Conservation (phyloP, 495 filamentous ascomycete genomes). For the Penicillium crystallinum region DNA sequence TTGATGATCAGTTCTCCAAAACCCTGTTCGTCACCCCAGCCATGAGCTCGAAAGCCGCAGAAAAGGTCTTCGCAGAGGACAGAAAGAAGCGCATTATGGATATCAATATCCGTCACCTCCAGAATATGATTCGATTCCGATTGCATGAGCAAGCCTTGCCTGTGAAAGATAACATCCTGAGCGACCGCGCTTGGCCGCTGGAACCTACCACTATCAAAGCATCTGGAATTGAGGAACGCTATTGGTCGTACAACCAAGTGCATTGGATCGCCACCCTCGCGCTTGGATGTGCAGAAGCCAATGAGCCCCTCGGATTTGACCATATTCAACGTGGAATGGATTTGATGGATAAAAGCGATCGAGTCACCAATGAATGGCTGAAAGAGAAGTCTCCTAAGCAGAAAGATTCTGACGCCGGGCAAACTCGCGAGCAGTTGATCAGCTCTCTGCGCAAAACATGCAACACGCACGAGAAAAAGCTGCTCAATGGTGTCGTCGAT, state of each 20-base stretch:
- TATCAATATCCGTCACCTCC: conserved; percentile 67
- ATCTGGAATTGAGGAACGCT: conserved; percentile 46
- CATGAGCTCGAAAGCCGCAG: conserved; percentile 28
- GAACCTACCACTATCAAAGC: conserved; percentile 31
- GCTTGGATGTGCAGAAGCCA: conserved; percentile 48
- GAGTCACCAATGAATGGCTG: conserved; percentile 34
- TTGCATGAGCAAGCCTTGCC: conserved; percentile 32
- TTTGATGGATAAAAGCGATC: conserved; percentile 35
- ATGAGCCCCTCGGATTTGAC: conserved; percentile 34
- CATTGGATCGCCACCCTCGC: conserved; percentile 58
- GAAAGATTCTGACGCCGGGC: conserved; percentile 19
- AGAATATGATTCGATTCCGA: conserved; percentile 55
- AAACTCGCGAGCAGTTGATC: conserved; percentile 33
- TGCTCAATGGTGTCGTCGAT: conserved; percentile 77
- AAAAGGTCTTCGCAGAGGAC: conserved; percentile 37
- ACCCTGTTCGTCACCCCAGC: conserved; percentile 49
- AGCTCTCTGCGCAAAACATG: conserved; percentile 48
- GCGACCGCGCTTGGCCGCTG: conserved; percentile 32
- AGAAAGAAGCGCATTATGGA: conserved; percentile 48
- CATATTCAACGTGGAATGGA: conserved; percentile 37
- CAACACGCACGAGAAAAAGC: conserved; percentile 73
- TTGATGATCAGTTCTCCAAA: conserved; percentile 45
- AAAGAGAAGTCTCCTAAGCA: conserved; percentile 30
- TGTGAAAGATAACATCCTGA: conserved; percentile 32
- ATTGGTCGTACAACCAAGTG: conserved; percentile 56